These are phyloP conservation scores for Neurospora sp. DNA, from an alignment of 495 filamentous ascomycete genomes.

Conservation along the genomic window DNA sequence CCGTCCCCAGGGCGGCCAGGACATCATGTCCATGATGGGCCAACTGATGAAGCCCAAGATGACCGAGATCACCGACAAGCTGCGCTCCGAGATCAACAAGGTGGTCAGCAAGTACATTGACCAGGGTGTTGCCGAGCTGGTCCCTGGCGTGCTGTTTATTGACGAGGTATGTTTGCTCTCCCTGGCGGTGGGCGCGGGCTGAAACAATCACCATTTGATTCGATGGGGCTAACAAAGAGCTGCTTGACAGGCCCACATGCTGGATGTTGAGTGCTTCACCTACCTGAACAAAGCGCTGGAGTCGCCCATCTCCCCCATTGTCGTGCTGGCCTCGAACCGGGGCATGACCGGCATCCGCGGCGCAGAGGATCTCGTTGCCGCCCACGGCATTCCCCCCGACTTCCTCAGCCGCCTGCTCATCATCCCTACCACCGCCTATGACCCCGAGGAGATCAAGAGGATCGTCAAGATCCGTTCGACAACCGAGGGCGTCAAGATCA, in stretches of 20 bases:
- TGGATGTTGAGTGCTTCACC: conserved; percentile 97
- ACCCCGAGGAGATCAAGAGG: conserved; percentile 72
- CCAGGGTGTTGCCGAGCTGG: conserved; percentile 93
- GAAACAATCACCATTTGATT: background rate
- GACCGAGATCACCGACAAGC: conserved; percentile 96
- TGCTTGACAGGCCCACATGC: conserved; percentile 76
- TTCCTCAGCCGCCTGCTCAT: conserved; percentile 88
- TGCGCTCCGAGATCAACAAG: conserved; percentile 94
- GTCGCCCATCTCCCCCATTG: conserved; percentile 84
- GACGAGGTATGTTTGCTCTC: conserved; percentile 62
- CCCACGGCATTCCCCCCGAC: conserved; percentile 89
- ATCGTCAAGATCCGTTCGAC: conserved; percentile 76
- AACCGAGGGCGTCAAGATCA: conserved; percentile 70
- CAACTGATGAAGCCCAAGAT: conserved; percentile 98
- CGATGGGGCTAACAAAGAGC: conserved; percentile 11
- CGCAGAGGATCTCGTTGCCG: conserved; percentile 69
- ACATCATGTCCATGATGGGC: conserved; percentile 99
- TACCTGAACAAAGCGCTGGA: conserved; percentile 96
- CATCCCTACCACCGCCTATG: conserved; percentile 83
- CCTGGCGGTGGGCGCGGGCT: background rate
- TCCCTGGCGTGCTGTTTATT: conserved; percentile 95
- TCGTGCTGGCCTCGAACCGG: conserved; percentile 94
- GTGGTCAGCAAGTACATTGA: conserved; percentile 97
- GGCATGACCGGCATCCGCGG: conserved; percentile 84
- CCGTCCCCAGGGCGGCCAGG: conserved; percentile 88